Percentiles rank a stretch among this genome's conserved stretches.
Evolutionary conservation across 2,329 filamentous ascomycete species (phyloP).

Genomic region (Verticillium klebahnii): DNA sequence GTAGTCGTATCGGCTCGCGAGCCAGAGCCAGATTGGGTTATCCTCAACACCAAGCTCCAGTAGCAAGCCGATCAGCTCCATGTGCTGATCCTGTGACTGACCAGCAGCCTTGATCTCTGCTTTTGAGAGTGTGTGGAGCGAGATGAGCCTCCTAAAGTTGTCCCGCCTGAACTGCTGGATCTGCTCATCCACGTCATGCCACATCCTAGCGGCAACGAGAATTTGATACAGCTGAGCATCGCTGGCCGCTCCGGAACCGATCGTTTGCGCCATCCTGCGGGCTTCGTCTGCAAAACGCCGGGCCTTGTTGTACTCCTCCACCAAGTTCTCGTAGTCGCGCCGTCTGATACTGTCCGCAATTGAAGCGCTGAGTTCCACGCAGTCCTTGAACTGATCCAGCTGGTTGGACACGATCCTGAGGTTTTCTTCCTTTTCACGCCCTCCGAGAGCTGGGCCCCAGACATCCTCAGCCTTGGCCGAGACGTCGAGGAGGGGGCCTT

Average conservation of each 20-base stretch:
- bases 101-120: slow-evolving; percentile 41
- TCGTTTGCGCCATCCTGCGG: slow-evolving; percentile 57
- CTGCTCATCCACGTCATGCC: slow-evolving; percentile 87
- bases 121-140: slow-evolving; percentile 55
- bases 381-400: slow-evolving; percentile 73
- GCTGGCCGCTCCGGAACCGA: slow-evolving; percentile 53
- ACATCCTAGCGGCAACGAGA: slow-evolving; percentile 86
- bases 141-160: slow-evolving; percentile 76
- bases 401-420: slow-evolving; percentile 73
- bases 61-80: slow-evolving; percentile 84
- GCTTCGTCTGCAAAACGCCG: slow-evolving; percentile 77
- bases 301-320: slow-evolving; percentile 84
- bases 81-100: slow-evolving; percentile 72
- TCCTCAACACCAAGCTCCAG: slow-evolving; percentile 94
- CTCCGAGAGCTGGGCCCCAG: slow-evolving; percentile 90
- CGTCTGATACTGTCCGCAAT: slow-evolving; percentile 83
- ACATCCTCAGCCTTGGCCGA: slow-evolving; percentile 94
- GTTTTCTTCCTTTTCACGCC: slow-evolving; percentile 84
- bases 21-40: slow-evolving; percentile 95
- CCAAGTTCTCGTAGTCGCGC: slow-evolving; percentile 81
- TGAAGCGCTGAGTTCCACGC: slow-evolving; percentile 74
- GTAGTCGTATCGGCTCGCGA: slow-evolving; percentile 83
- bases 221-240: slow-evolving; percentile 83
- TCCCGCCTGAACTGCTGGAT: slow-evolving; percentile 84
- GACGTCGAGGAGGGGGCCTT: slow-evolving; percentile 80